A percentile compares a stretch with the other conserved stretches of the same genome.
Evolutionary conservation across 371 early-diverging fungal genomes (phyloP).

Genomic region (Mortierella sp.): DNA sequence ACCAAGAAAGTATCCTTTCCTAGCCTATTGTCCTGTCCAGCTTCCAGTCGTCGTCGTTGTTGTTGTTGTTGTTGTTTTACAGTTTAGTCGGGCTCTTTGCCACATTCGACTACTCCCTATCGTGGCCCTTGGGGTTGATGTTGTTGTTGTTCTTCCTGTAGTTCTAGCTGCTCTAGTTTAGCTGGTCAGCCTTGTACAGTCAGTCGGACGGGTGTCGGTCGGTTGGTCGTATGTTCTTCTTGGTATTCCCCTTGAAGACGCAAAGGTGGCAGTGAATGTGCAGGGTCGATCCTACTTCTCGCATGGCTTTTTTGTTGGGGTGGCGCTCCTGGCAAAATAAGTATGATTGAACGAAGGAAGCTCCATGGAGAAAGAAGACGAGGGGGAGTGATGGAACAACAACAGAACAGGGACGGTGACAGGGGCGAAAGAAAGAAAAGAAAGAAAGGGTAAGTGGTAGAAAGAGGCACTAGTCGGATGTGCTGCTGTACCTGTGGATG

Average conservation of each 20-base stretch:
- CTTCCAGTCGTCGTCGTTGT: not conserved
- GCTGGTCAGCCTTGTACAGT: not conserved
- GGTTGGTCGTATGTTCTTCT: not conserved
- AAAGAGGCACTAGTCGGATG: not conserved
- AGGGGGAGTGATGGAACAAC: not conserved
- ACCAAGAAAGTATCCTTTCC: not conserved
- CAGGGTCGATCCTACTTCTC: not conserved
- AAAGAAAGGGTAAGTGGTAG: too few species aligned
- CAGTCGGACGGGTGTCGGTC: not conserved
- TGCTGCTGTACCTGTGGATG: conserved; percentile 14
- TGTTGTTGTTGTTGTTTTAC: conserved; percentile 13
- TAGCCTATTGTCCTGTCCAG: conserved; percentile 9
- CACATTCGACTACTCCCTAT: not conserved
- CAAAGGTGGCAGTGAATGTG: not conserved
- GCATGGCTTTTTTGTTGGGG: conserved; percentile 1
- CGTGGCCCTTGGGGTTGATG: not conserved
- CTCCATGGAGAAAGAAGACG: not conserved
- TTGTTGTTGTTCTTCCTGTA: not conserved
- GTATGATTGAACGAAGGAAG: not conserved
- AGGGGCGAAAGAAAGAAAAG: not conserved
- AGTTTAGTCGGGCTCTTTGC: conserved; percentile 37
- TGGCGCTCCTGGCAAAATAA: not conserved
- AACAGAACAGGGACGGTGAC: too few species aligned
- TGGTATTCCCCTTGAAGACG: not conserved
- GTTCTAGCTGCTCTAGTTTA: too few species aligned